A percentile compares a stretch with the other conserved stretches of the same genome.
These are phyloP conservation scores for Amanita muscaria DNA, from an alignment of 768 basidiomycete genomes.

Conservation along the genomic window DNA sequence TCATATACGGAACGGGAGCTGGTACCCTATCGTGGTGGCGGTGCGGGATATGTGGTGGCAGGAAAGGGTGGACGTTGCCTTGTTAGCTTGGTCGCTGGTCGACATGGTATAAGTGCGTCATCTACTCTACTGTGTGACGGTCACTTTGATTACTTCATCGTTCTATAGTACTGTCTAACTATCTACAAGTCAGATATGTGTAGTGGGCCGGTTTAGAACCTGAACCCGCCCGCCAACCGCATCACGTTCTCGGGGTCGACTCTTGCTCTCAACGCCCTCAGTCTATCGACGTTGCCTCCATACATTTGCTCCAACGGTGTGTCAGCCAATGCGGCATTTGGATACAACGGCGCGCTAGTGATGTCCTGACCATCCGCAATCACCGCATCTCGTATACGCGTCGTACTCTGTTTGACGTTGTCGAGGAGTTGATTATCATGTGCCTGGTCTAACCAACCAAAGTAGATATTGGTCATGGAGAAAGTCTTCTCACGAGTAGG, in stretches of 20 bases:
- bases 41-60: conserved; percentile 24
- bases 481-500: conserved; percentile 14
- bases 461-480: conserved; percentile 21
- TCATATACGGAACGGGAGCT: conserved; percentile 29
- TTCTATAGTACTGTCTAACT: too few relatives aligned
- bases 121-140: too few relatives aligned
- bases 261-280: conserved; percentile 25
- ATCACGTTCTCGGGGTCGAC: conserved; percentile 44
- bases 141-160: too few relatives aligned
- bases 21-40: conserved; percentile 25
- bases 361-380: conserved; percentile 24
- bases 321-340: conserved; percentile 39
- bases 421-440: conserved; percentile 22
- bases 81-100: conserved; percentile 29
- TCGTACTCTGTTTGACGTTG: conserved; percentile 26
- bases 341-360: conserved; percentile 20
- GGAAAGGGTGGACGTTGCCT: conserved; percentile 22
- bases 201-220: conserved; percentile 20
- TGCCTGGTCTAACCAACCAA: conserved; percentile 13
- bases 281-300: conserved; percentile 27
- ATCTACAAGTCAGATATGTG: too few relatives aligned
- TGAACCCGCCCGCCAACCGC: conserved; percentile 45
- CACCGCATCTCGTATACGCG: conserved; percentile 26
- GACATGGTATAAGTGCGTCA: too few relatives aligned
- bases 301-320: conserved; percentile 37